Evolutionary conservation across 345 rosid genomes (phyloP).

Genomic region (Erysimum cheiranthoides): DNA sequence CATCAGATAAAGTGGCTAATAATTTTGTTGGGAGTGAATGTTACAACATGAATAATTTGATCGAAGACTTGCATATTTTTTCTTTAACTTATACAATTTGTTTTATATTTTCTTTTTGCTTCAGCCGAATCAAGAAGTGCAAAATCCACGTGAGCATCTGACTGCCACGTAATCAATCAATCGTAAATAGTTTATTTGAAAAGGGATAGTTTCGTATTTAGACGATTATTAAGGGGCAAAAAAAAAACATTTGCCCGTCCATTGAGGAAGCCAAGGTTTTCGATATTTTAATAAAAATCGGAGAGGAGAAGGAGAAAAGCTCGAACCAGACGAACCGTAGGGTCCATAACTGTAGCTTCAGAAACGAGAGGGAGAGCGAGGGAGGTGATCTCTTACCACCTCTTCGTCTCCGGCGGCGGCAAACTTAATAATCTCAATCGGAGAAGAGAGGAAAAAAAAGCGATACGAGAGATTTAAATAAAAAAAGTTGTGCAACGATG

Average conservation of each 20-base stretch:
- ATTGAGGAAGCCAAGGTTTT: constrained; percentile 30
- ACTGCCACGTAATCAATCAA: constrained; percentile 38
- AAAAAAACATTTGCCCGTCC: constrained; percentile 33
- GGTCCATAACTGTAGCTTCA: constrained; percentile 28
- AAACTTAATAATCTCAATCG: constrained; percentile 37
- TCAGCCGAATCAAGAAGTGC: constrained; percentile 24
- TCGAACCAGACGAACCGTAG: constrained; percentile 24
- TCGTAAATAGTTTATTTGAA: not conserved
- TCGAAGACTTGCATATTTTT: too few relatives aligned
- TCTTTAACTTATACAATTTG: too few relatives aligned
- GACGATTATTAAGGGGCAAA: not conserved
- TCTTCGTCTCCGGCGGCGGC: constrained; percentile 33
- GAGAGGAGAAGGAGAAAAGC: constrained; percentile 31
- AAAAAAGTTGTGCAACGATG: constrained; percentile 51
- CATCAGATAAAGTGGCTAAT: too few relatives aligned
- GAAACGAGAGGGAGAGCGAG: constrained; percentile 29
- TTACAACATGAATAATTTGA: too few relatives aligned
- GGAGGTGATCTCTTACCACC: constrained; percentile 10
- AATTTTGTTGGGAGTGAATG: too few relatives aligned
- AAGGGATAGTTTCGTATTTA: constrained; percentile 30
- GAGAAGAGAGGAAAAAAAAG: constrained; percentile 21
- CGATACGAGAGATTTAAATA: constrained; percentile 3
- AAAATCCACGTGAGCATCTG: constrained; percentile 23
- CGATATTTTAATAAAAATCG: constrained; percentile 34
- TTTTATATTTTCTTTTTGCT: not conserved